Evolutionary conservation across 2,329 filamentous ascomycete genomes (phyloP).

Genomic region (Lachnellula occidentalis): DNA sequence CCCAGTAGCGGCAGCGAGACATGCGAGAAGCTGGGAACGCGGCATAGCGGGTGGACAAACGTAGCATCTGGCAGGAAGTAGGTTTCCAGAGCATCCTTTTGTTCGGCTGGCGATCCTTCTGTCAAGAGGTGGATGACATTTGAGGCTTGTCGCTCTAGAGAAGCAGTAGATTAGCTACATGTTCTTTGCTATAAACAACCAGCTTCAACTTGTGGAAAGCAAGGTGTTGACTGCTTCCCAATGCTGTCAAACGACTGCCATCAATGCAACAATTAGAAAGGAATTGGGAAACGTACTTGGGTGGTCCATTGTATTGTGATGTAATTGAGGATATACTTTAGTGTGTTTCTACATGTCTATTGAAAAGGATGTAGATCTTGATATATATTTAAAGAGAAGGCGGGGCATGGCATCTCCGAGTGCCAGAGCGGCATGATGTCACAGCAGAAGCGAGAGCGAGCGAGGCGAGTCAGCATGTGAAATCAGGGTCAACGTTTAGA

Average conservation of each 20-base stretch:
- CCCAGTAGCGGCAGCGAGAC: conserved; percentile 37
- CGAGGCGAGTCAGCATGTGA: conserved; percentile 2
- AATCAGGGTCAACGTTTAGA: background rate
- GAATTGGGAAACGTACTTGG: conserved; percentile 33
- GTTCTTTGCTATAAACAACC: background rate
- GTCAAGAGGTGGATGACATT: conserved; percentile 63
- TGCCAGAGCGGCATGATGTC: conserved; percentile 1
- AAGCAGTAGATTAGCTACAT: conserved; percentile 7
- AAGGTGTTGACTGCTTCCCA: no score
- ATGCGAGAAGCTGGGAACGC: conserved; percentile 51
- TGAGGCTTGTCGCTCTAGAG: conserved; percentile 52
- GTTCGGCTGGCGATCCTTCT: conserved; percentile 59
- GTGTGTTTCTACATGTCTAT: no score
- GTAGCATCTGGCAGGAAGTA: conserved; percentile 69
- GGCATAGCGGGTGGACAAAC: conserved; percentile 75
- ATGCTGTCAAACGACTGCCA: background rate
- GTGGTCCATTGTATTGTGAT: conserved; percentile 34
- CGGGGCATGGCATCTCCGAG: background rate
- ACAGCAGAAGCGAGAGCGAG: background rate
- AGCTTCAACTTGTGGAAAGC: background rate
- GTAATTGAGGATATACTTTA: background rate
- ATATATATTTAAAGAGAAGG: no score
- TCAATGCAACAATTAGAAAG: background rate
- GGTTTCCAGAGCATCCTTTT: conserved; percentile 58
- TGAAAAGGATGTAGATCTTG: no score